Conservation (phyloP, 2,329 filamentous ascomycete genomes). For the Trichoderma sp. region DNA sequence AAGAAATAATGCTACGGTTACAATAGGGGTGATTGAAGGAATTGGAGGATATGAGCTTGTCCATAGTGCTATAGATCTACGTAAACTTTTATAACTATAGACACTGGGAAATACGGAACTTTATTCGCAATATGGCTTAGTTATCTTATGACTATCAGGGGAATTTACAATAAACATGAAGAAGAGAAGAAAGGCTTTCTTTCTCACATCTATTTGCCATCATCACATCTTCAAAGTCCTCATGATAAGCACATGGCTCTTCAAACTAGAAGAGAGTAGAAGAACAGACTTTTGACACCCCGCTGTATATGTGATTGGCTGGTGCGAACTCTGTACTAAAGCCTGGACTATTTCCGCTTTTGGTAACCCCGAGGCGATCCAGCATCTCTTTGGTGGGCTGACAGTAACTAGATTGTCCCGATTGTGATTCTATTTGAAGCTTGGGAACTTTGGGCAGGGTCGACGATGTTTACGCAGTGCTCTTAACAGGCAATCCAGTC, state of each 20-base stretch:
- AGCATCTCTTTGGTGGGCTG: not conserved
- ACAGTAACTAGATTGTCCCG: not conserved
- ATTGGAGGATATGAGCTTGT: not conserved
- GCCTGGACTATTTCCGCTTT: not conserved
- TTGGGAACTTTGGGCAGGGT: not conserved
- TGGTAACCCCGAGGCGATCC: not conserved
- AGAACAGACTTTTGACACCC: not conserved
- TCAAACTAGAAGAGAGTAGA: not conserved
- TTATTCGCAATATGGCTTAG: not conserved
- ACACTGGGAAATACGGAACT: not conserved
- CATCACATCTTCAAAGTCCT: not conserved
- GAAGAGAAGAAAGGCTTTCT: not conserved
- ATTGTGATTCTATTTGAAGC: not conserved
- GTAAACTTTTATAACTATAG: not conserved
- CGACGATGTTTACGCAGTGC: not conserved
- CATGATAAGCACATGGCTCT: not conserved
- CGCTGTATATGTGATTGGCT: not conserved
- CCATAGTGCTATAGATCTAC: not conserved
- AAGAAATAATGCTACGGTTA: not conserved
- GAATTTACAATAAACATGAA: not conserved
- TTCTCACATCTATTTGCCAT: not conserved
- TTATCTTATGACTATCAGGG: not conserved
- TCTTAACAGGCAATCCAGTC: not conserved
- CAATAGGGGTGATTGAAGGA: not conserved
- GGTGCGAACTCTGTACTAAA: not conserved